Percentiles rank a stretch among this genome's conserved stretches.
These are phyloP conservation scores for Aspergillus steynii DNA, from an alignment of 495 filamentous ascomycete genomes.

Conservation along the genomic window DNA sequence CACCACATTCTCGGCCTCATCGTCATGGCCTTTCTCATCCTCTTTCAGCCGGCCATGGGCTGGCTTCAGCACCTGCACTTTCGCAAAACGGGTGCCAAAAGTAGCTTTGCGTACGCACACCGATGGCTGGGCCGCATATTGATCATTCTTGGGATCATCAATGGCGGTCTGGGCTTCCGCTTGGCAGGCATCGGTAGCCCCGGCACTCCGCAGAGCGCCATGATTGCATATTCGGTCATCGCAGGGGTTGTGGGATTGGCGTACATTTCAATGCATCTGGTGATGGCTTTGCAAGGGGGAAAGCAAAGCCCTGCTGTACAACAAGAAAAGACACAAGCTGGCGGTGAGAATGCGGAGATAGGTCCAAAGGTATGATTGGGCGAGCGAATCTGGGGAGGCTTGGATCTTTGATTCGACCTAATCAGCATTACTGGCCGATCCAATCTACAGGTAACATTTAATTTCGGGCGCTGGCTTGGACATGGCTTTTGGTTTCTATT, in stretches of 20 bases:
- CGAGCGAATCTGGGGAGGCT: neutral
- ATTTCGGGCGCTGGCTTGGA: neutral
- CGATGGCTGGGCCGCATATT: constrained; percentile 87
- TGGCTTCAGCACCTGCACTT: constrained; percentile 61
- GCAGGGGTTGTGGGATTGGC: constrained; percentile 50
- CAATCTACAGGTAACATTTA: neutral
- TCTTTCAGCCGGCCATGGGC: constrained; percentile 64
- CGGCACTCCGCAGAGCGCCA: constrained; percentile 28
- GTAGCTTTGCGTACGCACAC: constrained; percentile 60
- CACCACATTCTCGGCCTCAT: constrained; percentile 57
- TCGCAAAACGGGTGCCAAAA: constrained; percentile 44
- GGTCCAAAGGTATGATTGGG: neutral
- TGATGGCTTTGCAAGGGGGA: constrained; percentile 5
- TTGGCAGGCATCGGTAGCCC: constrained; percentile 37
- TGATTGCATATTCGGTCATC: constrained; percentile 61
- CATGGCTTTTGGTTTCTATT: neutral
- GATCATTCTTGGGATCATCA: constrained; percentile 62
- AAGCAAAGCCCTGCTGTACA: neutral
- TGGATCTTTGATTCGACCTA: neutral
- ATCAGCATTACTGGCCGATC: neutral
- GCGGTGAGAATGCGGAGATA: neutral
- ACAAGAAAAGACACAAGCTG: neutral
- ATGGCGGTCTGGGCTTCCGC: constrained; percentile 68
- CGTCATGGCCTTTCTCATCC: constrained; percentile 51
- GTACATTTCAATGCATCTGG: constrained; percentile 39